Base-by-base conservation (phyloP, 2,329 filamentous ascomycete species). In the Trichoderma cornu-damae region DNA sequence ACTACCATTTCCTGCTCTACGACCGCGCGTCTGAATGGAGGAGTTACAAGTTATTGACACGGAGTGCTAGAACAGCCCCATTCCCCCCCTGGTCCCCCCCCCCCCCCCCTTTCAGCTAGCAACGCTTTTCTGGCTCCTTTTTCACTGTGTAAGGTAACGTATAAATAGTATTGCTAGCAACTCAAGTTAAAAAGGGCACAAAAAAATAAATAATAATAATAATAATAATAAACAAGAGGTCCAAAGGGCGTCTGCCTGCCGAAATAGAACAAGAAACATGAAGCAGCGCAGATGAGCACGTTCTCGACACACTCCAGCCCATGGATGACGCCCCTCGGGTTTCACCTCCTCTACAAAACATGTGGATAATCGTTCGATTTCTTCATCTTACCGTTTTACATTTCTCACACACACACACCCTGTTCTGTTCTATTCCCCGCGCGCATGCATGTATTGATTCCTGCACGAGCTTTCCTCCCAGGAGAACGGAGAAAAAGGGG, bases 321-420 rank as follows among this genome's bases (percentile, higher is more conserved):
- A 6, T 38, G 24, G n/a, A n/a, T n/a, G n/a, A n/a, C n/a, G n/a
- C n/a, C n/a, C 14, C 44, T n/a, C 6, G 18, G 35, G 54, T 57
- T 57, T 57, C 54, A 57, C 38, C 22, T 28, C 48, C 46, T 35
- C 32, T 30, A 14, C 16, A 44, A 48, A n/a, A 49, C 43, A 49
- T 34, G 59, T 58, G 59, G 60, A 43, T 48, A 56, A 53, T 62
- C 60, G 51, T 61, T 61, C 61, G 60, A 63, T 62, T 61, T 53
- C 42, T 49, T 57, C 30, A 8, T 49, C 44, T 44, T 47, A 32
- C 22, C 22, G 51, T 55, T 55, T 55, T 55, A 55, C 30, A 22
- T 46, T 18, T 42, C 34, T 16, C 8, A 16, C 34, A n/a, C n/a
- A n/a, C n/a, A n/a, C n/a, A n/a, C n/a, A n/a, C n/a, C n/a, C n/a